Conservation (phyloP, 345 rosid species). For the Passiflora organensis region DNA sequence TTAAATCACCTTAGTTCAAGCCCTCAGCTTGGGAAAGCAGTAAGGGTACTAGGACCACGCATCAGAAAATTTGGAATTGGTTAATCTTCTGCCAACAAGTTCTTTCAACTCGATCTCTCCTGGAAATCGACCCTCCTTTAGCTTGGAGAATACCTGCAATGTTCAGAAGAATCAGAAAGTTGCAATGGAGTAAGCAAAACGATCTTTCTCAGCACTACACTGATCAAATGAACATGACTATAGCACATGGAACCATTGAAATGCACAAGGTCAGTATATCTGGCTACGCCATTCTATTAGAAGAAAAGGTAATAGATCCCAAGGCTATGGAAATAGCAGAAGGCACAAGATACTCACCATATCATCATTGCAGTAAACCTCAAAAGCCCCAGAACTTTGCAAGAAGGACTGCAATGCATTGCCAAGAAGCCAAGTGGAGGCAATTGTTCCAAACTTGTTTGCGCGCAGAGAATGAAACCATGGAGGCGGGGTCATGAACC, state of each 20-base stretch:
- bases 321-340: background rate
- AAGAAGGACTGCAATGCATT: conserved; percentile 77
- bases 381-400: conserved; percentile 88
- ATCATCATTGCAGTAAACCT: conserved; percentile 61
- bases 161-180: background rate
- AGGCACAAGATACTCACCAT: conserved; percentile 36
- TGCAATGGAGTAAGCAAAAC: background rate
- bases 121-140: conserved; percentile 74
- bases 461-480: conserved; percentile 69
- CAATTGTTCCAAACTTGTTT: conserved; percentile 81
- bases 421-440: conserved; percentile 84
- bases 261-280: background rate
- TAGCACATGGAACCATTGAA: background rate
- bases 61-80: conserved; percentile 28
- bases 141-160: conserved; percentile 71
- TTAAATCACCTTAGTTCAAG: too few relatives aligned
- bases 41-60: background rate
- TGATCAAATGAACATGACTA: background rate
- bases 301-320: background rate
- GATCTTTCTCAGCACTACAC: too few relatives aligned
- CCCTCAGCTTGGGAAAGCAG: too few relatives aligned
- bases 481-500: conserved; percentile 58
- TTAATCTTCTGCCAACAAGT: conserved; percentile 44
- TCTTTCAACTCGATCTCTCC: conserved; percentile 85
- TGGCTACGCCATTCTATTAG: background rate